A percentile compares a stretch with the other conserved stretches of the same genome.
These are phyloP conservation scores for Mycena galopus DNA, from an alignment of 768 basidiomycete genomes.

Conservation along the genomic window DNA sequence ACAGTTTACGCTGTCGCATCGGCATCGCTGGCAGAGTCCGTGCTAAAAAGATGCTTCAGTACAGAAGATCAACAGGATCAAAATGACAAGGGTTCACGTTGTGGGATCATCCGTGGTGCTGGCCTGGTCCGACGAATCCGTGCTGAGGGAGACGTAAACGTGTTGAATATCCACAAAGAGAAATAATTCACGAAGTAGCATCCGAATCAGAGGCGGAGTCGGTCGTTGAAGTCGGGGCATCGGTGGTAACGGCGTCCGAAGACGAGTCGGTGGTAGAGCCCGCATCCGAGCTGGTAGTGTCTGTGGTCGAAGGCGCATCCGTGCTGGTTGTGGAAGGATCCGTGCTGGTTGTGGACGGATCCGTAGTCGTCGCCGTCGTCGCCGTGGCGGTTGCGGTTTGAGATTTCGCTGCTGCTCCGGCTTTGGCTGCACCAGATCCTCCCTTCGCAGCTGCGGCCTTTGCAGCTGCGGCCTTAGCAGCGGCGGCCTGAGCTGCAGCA, in stretches of 20 bases:
- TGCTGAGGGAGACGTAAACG: neutral
- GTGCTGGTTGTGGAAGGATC: neutral
- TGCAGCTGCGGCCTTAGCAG: conserved; percentile 7
- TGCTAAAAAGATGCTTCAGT: neutral
- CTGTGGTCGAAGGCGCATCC: neutral
- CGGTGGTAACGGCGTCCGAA: neutral
- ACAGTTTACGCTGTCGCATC: neutral
- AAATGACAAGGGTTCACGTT: neutral
- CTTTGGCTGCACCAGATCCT: conserved; percentile 27
- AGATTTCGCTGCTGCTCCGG: conserved; percentile 23
- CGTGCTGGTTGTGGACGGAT: no score
- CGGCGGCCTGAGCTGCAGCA: neutral
- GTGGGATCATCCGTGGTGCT: neutral
- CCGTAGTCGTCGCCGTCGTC: no score
- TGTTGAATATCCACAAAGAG: neutral
- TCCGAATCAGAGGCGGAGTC: neutral
- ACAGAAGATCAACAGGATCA: neutral
- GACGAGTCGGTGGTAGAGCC: neutral
- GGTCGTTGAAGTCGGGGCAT: neutral
- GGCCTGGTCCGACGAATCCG: neutral
- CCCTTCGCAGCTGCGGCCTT: conserved; percentile 20
- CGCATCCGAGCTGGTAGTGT: neutral
- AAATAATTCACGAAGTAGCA: neutral
- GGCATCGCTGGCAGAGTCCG: conserved; percentile 1
- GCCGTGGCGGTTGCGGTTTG: neutral